A percentile compares a stretch with the other conserved stretches of the same genome.
These are phyloP conservation scores for Exutisphaerella laricina DNA, from an alignment of 2,329 filamentous ascomycete genomes.

Conservation along the genomic window DNA sequence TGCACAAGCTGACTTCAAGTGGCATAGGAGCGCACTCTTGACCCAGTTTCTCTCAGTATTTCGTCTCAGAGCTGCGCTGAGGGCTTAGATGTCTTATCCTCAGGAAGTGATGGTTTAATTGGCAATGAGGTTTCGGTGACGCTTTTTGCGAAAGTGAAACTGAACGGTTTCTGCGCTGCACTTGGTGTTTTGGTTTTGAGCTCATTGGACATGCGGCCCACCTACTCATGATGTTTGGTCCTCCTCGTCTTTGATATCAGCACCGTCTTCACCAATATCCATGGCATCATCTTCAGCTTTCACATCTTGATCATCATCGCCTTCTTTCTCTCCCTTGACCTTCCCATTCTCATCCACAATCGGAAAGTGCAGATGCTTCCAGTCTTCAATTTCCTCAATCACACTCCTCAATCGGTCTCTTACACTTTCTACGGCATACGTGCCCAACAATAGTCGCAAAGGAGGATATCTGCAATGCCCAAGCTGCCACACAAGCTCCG, in stretches of 20 bases:
- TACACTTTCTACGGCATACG: slow-evolving; percentile 93
- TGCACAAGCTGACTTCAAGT: no score
- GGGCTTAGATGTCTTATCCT: no score
- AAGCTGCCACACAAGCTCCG: slow-evolving; percentile 87
- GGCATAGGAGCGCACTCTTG: no score
- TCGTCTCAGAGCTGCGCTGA: no score
- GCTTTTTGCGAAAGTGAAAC: no score
- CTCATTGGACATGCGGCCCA: no score
- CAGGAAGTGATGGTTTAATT: no score
- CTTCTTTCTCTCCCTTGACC: slow-evolving; percentile 22
- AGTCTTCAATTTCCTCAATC: slow-evolving; percentile 66
- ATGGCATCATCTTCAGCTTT: slow-evolving; percentile 22
- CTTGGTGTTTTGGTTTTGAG: no score
- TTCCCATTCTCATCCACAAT: slow-evolving; percentile 27
- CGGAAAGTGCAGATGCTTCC: slow-evolving; percentile 37
- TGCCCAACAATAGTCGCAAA: slow-evolving; percentile 76
- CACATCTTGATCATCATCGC: slow-evolving; percentile 16
- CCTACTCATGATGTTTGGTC: slow-evolving; percentile 14
- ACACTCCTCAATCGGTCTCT: slow-evolving; percentile 82
- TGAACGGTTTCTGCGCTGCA: no score
- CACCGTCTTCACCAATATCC: slow-evolving; percentile 20
- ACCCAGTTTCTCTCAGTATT: no score
- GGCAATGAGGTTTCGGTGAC: no score
- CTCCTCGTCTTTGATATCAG: slow-evolving; percentile 18
- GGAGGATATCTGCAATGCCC: slow-evolving; percentile 94